Evolutionary conservation across 208 protist species (phyloP).

Genomic region (Tritrichomonas foetus): DNA sequence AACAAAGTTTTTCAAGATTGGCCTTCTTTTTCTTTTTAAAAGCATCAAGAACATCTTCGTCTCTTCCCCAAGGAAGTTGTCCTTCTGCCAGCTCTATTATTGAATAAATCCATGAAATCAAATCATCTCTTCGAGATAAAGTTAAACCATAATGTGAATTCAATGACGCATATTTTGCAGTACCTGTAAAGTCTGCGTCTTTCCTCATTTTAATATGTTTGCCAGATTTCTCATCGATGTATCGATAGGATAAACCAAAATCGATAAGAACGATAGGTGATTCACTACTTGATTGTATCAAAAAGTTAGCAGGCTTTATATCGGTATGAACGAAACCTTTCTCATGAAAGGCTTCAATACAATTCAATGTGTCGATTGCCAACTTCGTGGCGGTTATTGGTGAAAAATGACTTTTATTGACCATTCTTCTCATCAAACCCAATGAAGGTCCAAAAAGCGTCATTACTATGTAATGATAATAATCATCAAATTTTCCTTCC

Average conservation of each 20-base stretch:
- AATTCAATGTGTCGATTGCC: not conserved
- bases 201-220: not conserved
- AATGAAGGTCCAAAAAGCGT: not conserved
- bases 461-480: conserved; percentile 24
- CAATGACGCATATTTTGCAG: not conserved
- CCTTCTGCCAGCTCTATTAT: not conserved
- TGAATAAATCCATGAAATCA: not conserved
- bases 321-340: not conserved
- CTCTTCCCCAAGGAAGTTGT: not conserved
- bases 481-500: not conserved
- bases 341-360: not conserved
- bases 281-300: not conserved
- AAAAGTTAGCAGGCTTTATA: not conserved
- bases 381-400: no score
- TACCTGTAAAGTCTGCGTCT: not conserved
- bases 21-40: no score
- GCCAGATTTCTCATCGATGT: not conserved
- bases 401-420: no score
- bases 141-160: not conserved
- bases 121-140: not conserved
- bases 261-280: not conserved
- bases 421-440: not conserved
- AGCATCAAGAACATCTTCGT: not conserved
- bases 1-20: no score
- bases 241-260: not conserved